phyloP scores from a whole-genome alignment of 164 flowering plant species.

The Warburgia ugandensis region DNA sequence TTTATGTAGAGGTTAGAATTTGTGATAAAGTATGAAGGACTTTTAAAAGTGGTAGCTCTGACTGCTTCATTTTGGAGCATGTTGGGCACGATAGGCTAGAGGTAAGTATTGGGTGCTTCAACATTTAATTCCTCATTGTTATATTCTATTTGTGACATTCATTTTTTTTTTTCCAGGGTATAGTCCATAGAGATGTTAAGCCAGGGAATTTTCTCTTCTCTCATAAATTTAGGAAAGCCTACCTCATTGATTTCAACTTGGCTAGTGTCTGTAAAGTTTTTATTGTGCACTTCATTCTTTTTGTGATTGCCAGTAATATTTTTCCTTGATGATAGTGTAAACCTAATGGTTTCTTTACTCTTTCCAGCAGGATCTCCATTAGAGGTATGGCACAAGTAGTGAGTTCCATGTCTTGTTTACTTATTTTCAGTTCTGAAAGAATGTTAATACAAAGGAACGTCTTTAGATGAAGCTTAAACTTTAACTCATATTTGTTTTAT shows the following conservation, averaged over 20 bases:
- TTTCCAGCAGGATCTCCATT: constrained; percentile 68
- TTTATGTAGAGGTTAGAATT: constrained; percentile 60
- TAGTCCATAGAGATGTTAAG: constrained; percentile 90
- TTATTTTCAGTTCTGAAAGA: no score
- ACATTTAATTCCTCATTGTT: neutral
- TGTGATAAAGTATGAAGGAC: constrained; percentile 72
- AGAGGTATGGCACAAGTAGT: constrained; percentile 48
- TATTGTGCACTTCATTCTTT: constrained; percentile 54
- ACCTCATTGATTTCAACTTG: no score
- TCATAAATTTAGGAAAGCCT: constrained; percentile 56
- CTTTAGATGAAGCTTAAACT: no score
- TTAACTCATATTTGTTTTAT: no score
- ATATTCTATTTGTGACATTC: neutral
- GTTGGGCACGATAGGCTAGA: constrained; percentile 94
- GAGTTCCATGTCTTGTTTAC: no score
- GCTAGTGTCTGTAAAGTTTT: no score
- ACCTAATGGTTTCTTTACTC: constrained; percentile 12
- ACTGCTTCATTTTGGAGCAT: constrained; percentile 79
- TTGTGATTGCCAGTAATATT: neutral
- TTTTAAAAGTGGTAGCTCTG: constrained; percentile 49
- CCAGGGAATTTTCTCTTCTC: constrained; percentile 95
- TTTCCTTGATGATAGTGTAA: no score
- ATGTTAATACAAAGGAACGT: no score
- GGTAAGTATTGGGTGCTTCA: constrained; percentile 29
- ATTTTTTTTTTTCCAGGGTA: constrained; percentile 40